Evolutionary conservation across 192 early-diverging fungal genomes (phyloP).

Genomic region (Podila epigama): DNA sequence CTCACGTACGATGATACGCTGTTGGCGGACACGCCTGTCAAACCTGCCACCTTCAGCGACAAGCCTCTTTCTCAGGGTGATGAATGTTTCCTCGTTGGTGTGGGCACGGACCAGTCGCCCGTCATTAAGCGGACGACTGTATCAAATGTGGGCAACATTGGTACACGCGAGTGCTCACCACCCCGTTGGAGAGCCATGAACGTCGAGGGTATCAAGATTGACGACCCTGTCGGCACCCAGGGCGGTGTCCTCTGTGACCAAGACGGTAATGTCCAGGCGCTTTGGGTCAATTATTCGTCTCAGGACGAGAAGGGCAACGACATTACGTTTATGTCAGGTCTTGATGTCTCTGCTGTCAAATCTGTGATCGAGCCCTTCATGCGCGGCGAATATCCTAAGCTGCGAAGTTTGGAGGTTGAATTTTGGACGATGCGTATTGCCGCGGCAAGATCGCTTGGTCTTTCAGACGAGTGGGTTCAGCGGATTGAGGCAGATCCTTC

Average conservation of each 20-base stretch:
- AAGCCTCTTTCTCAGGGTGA: conserved; percentile 71
- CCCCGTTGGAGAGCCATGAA: conserved; percentile 69
- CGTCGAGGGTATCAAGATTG: conserved; percentile 68
- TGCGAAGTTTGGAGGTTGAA: conserved; percentile 69
- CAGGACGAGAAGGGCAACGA: conserved; percentile 73
- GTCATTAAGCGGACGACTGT: conserved; percentile 71
- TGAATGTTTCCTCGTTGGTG: conserved; percentile 60
- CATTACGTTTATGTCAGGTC: conserved; percentile 65
- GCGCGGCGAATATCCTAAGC: conserved; percentile 54
- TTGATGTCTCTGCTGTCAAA: conserved; percentile 58
- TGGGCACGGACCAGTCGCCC: conserved; percentile 58
- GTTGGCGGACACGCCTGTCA: conserved; percentile 79
- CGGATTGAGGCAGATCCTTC: conserved; percentile 59
- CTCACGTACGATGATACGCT: conserved; percentile 80
- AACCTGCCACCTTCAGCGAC: conserved; percentile 64
- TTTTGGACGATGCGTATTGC: conserved; percentile 67
- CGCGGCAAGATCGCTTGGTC: conserved; percentile 65
- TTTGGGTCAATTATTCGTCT: conserved; percentile 78
- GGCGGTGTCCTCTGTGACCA: conserved; percentile 71
- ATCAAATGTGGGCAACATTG: conserved; percentile 66
- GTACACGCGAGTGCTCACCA: conserved; percentile 71
- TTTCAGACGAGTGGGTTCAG: conserved; percentile 64
- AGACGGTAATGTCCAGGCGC: conserved; percentile 63
- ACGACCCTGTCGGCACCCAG: conserved; percentile 70
- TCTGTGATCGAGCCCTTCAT: conserved; percentile 60